Evolutionary conservation across 495 filamentous ascomycete genomes (phyloP), one percentile per base, ranked within the genome.

Genomic region (Aspergillus ellipticus): DNA sequence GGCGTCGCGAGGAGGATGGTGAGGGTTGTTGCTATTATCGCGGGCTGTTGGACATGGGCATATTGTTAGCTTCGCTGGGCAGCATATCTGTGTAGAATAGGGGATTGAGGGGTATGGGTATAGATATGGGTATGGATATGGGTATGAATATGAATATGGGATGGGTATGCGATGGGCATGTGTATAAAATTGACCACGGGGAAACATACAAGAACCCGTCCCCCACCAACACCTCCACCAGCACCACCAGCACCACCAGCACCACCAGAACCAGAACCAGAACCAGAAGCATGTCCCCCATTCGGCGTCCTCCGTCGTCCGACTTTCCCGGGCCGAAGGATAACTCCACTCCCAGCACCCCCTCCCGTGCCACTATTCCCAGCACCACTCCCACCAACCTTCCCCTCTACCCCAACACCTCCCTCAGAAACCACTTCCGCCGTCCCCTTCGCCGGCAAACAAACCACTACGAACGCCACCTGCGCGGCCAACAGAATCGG

Each of bases 381-480:
- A n/a, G n/a, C n/a, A n/a, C n/a, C n/a, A n/a, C n/a, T n/a, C n/a
- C n/a, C n/a, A n/a, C n/a, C n/a, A n/a, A n/a, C n/a, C n/a, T n/a
- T n/a, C n/a, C n/a, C n/a, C n/a, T n/a, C n/a, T n/a, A n/a, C n/a
- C n/a, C n/a, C n/a, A n/a, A n/a, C n/a, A n/a, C n/a, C n/a, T n/a
- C n/a, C n/a, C n/a, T n/a, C n/a, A n/a, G n/a, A n/a, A n/a, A n/a
- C n/a, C n/a, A n/a, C n/a, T n/a, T n/a, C n/a, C n/a, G n/a, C n/a
- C n/a, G n/a, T n/a, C n/a, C n/a, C n/a, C n/a, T n/a, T n/a, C 16
- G 81, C 80, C 2, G 89, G 89, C 11, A 96, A 79, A 70, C 92
- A 96, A 20, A 86, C 55, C 16, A 89, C 66, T 39, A 77, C 84
- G 67, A 91, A 96, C 4, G 61, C 68, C 11, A 82, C 67, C 67